Conservation (phyloP, 1,284 basidiomycete species). For the Tilletia setariae region DNA sequence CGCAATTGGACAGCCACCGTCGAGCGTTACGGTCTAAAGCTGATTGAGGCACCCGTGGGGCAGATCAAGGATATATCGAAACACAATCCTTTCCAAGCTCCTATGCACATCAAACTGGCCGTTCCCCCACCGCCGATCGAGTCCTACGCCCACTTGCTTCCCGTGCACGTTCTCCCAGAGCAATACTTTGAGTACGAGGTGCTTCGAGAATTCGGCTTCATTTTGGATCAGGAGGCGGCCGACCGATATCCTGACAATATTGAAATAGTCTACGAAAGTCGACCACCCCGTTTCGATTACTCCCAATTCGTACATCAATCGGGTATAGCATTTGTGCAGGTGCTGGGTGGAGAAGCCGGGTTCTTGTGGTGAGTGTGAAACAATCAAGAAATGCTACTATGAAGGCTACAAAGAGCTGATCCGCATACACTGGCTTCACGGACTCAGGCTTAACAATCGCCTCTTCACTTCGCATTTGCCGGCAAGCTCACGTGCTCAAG, state of each 20-base stretch:
- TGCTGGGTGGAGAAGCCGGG: conserved; percentile 44
- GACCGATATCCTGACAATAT: conserved; percentile 36
- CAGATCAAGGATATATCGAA: conserved; percentile 50
- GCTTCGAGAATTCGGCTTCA: conserved; percentile 46
- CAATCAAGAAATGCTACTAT: neutral
- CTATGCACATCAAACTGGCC: conserved; percentile 45
- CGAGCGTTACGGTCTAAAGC: conserved; percentile 82
- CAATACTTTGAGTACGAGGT: conserved; percentile 50
- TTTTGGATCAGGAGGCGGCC: conserved; percentile 51
- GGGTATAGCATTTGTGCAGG: conserved; percentile 52
- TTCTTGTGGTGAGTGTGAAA: conserved; percentile 39
- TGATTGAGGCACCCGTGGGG: conserved; percentile 68
- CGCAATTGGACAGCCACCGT: conserved; percentile 79
- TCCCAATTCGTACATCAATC: conserved; percentile 50
- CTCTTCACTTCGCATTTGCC: conserved; percentile 40
- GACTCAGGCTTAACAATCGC: conserved; percentile 40
- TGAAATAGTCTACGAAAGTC: conserved; percentile 43
- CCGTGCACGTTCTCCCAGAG: conserved; percentile 29
- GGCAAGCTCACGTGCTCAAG: neutral
- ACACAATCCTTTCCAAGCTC: conserved; percentile 52
- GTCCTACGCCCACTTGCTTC: conserved; percentile 32
- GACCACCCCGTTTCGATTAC: conserved; percentile 50
- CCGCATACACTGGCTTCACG: neutral
- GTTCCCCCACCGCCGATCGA: conserved; percentile 41
- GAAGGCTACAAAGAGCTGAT: neutral